Base-by-base conservation (phyloP, 345 rosid genomes). In the Gossypium turneri region DNA sequence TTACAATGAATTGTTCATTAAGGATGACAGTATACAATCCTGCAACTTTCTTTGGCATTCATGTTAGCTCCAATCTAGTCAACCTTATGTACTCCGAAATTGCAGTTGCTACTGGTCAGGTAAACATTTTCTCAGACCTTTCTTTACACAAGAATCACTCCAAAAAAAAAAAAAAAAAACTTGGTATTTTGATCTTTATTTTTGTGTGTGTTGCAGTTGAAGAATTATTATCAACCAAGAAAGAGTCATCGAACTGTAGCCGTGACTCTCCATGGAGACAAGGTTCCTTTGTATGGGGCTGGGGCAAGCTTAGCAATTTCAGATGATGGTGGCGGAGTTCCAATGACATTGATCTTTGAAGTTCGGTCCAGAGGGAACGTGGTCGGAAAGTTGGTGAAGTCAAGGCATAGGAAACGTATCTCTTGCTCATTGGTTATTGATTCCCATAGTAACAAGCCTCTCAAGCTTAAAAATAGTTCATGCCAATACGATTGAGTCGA, bases 1-100 rank as follows among this genome's bases (percentile, higher is more conserved):
- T 90, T 15, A 91, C 91, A 15, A 69, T 86, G 80, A 89, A 89
- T 60, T 90, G 88, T 76, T 84, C 98, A 2, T 68, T 93, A 69
- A 84, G 78, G 61, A 83, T 93, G 84, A 81, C 78, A 17, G 79
- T 91, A 24, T 74, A 91, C 77, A 91, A 89, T 75, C 95, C 90
- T 41, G 97, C 95, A 58, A 81, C 91, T 15, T 84, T 90, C 85
- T 93, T 91, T 72, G 97, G 98, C 15, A 90, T 91, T 73, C 94
- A 91, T 74, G 94, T 91, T 68, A 86, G 86, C 81, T 83, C 94
- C 63, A 73, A 87, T 8, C 82, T 88, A 3, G 80, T 91, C 79
- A 83, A 89, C 58, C 88, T 93, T 58, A 82, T 89, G 43, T 91
- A 86, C 81, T 88, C 92, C 2, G 80, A 87, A 73, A 80, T 93